These are phyloP conservation scores for Ramicandelaber brevisporus DNA, from an alignment of 192 early-diverging fungal genomes.

Conservation along the genomic window DNA sequence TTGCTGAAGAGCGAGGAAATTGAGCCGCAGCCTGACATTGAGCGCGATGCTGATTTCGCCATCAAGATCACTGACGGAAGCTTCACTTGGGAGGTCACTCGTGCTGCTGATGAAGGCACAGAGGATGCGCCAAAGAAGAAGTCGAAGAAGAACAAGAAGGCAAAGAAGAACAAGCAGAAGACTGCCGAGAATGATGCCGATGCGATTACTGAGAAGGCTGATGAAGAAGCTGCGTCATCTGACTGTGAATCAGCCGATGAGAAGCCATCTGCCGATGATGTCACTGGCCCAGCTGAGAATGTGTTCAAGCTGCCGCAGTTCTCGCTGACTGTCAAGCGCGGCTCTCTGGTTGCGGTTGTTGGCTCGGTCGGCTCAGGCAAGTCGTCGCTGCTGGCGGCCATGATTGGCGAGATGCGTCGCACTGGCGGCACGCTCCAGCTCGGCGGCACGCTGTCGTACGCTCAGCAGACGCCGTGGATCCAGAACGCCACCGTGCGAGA, in stretches of 20 bases:
- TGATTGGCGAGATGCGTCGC: slow-evolving; percentile 60
- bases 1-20: too few relatives aligned
- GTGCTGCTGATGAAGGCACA: too few relatives aligned
- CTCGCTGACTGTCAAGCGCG: slow-evolving; percentile 15
- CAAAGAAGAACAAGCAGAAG: too few relatives aligned
- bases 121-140: too few relatives aligned
- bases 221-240: too few relatives aligned
- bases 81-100: slow-evolving; percentile 48
- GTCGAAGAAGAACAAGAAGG: too few relatives aligned
- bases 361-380: slow-evolving; percentile 72
- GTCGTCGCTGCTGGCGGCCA: slow-evolving; percentile 51
- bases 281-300: too few relatives aligned
- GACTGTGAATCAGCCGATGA: too few relatives aligned
- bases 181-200: too few relatives aligned
- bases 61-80: slow-evolving; percentile 27
- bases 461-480: slow-evolving; percentile 42
- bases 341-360: slow-evolving; percentile 48
- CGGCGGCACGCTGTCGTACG: slow-evolving; percentile 20
- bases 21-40: slow-evolving; percentile 16
- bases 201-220: too few relatives aligned
- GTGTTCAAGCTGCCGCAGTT: slow-evolving; percentile 9
- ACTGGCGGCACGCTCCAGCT: slow-evolving; percentile 7
- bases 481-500: slow-evolving; percentile 33
- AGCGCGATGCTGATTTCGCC: slow-evolving; percentile 16
- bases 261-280: too few relatives aligned